These are phyloP conservation scores for Phyllosticta capitalensis DNA, from an alignment of 2,329 filamentous ascomycete species.

Conservation along the genomic window DNA sequence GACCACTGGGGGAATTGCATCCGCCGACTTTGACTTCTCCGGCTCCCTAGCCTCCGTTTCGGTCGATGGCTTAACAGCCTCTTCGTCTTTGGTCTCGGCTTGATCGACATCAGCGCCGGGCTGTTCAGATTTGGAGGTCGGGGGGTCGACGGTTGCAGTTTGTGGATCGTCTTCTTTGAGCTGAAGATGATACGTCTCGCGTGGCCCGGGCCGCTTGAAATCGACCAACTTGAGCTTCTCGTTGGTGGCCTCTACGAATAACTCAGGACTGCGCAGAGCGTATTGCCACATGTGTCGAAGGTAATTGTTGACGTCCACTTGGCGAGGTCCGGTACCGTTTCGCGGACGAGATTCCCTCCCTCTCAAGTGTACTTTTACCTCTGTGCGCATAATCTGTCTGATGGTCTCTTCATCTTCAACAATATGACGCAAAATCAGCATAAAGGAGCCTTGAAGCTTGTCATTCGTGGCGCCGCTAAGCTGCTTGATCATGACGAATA, in stretches of 20 bases:
- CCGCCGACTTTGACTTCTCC: conserved; percentile 56
- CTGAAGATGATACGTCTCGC: conserved; percentile 35
- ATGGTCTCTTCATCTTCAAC: conserved; percentile 89
- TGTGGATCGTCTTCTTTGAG: conserved; percentile 40
- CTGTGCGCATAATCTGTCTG: conserved; percentile 82
- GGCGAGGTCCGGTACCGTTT: background rate
- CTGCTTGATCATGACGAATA: conserved; percentile 95
- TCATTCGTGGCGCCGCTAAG: conserved; percentile 69
- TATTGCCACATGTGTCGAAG: conserved; percentile 69
- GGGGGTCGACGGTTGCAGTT: conserved; percentile 4
- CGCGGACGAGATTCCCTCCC: conserved; percentile 31
- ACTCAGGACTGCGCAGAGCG: conserved; percentile 67
- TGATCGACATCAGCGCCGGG: background rate
- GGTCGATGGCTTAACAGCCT: conserved; percentile 19
- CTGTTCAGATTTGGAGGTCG: conserved; percentile 25
- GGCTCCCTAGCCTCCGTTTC: conserved; percentile 44
- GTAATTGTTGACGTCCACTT: conserved; percentile 61
- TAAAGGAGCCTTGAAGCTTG: conserved; percentile 63
- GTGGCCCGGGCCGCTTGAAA: conserved; percentile 43
- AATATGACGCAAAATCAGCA: conserved; percentile 83
- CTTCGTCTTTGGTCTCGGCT: conserved; percentile 2
- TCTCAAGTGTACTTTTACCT: conserved; percentile 73
- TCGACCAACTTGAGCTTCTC: conserved; percentile 68
- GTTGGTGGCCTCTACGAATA: conserved; percentile 81
- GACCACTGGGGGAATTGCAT: conserved; percentile 72